A percentile compares a stretch with the other conserved stretches of the same genome.
Evolutionary conservation across 768 basidiomycete species (phyloP).

Genomic region (Lactarius hengduanensis): DNA sequence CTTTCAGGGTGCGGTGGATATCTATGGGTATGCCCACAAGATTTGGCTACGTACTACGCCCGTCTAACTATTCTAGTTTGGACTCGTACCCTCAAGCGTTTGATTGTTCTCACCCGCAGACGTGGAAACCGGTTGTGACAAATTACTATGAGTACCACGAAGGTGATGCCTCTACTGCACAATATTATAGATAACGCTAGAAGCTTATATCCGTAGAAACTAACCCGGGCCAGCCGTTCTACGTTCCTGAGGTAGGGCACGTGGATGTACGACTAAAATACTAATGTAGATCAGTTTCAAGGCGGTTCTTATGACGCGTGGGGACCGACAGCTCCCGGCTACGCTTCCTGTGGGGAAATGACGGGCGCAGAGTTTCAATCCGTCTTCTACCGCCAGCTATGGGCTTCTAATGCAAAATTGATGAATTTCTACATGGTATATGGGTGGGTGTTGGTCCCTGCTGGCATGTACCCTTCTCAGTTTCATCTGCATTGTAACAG

Average conservation of each 20-base stretch:
- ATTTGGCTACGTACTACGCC: not conserved
- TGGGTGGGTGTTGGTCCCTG: slow-evolving; percentile 44
- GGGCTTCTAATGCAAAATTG: slow-evolving; percentile 79
- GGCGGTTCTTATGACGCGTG: slow-evolving; percentile 81
- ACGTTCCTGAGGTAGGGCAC: slow-evolving; percentile 61
- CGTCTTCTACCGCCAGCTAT: slow-evolving; percentile 75
- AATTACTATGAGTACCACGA: slow-evolving; percentile 66
- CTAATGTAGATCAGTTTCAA: slow-evolving; percentile 48
- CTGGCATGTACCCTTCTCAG: not conserved
- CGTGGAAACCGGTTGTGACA: slow-evolving; percentile 62
- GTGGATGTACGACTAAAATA: not conserved
- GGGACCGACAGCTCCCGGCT: slow-evolving; percentile 73
- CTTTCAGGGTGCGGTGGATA: slow-evolving; percentile 65
- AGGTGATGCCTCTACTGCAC: slow-evolving; percentile 24
- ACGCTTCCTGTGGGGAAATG: slow-evolving; percentile 58
- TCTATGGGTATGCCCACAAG: slow-evolving; percentile 54
- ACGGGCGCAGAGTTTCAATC: slow-evolving; percentile 74
- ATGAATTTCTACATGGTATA: slow-evolving; percentile 87
- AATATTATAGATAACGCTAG: not conserved
- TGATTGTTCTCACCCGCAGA: slow-evolving; percentile 71
- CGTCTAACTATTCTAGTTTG: slow-evolving; percentile 15
- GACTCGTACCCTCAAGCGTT: slow-evolving; percentile 79
- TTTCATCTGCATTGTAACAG: slow-evolving; percentile 37
- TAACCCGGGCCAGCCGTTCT: slow-evolving; percentile 58
- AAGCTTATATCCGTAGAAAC: slow-evolving; percentile 28